Percentiles rank a stretch among this genome's conserved stretches.
Conservation (phyloP, 306 rosid genomes). For the Fragaria ananassa region DNA sequence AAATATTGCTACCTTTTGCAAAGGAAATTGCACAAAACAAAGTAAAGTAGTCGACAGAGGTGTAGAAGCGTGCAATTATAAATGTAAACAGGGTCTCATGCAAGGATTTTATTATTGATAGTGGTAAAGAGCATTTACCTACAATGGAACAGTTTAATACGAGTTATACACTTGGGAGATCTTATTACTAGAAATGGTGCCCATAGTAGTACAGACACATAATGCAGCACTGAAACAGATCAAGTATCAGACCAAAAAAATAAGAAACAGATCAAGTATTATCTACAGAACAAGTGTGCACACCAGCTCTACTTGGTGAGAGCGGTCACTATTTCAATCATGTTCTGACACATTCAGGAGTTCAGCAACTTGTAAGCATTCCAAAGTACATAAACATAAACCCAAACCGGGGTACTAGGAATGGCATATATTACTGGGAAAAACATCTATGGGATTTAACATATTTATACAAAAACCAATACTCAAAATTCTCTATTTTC, state of each 20-base stretch:
- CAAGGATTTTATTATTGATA: background rate
- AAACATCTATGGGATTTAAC: background rate
- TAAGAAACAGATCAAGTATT: too few species aligned
- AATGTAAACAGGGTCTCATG: background rate
- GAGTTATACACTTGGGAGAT: background rate
- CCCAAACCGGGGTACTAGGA: background rate
- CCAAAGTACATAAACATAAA: background rate
- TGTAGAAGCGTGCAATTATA: background rate
- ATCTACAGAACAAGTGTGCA: too few species aligned
- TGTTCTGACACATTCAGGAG: background rate
- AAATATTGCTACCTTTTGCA: background rate
- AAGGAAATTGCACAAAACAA: too few species aligned
- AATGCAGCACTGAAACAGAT: too few species aligned
- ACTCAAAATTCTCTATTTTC: background rate
- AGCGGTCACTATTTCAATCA: too few species aligned
- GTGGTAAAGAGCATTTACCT: background rate
- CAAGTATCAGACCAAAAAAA: too few species aligned
- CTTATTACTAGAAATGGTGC: too few species aligned
- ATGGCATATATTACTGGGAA: background rate
- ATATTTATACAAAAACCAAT: slow-evolving; percentile 4
- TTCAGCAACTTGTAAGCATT: background rate
- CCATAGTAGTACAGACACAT: too few species aligned
- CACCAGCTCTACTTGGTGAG: too few species aligned
- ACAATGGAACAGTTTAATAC: background rate
- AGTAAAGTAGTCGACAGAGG: too few species aligned